Evolutionary conservation across 176 grass and related monocot genomes (phyloP), one percentile per base, ranked within the genome.

Genomic region (Areca catechu): DNA sequence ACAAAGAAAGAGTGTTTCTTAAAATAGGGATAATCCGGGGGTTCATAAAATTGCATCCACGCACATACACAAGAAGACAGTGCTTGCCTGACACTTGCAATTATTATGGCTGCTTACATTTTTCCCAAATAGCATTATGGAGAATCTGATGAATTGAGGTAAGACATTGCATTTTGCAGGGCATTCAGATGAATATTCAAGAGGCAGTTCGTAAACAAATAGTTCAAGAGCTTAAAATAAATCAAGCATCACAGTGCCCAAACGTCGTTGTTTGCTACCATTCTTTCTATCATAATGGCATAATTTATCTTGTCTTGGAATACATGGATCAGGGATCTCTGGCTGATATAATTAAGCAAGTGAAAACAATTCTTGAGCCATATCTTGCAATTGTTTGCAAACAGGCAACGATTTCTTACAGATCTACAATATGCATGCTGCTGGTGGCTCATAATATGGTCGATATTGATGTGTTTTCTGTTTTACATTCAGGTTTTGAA

Each of bases 211-310:
- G 92, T 50, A 91, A 85, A 74, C 92, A 97, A 80, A 97, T 97
- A 66, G 92, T 97, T 53, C 92, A 97, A 74, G 86, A 97, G 67
- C 86, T 97, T 23, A 97, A 97, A 91, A 97, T 97, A 82, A 97
- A 97, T 76, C 81, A 85, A 79, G 92, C 80, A 64, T 71, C 86
- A 51, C 78, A 77, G 80, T 82, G 66, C 54, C 74, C 92, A 4
- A 67, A 85, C 67, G 69, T 91, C 37, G 92, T 97, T 70, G 69
- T 83, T 68, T 97, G 92, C 25, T 85, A 91, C 60, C 83, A 97
- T 74, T 88, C 86, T 47, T 97, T 97, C 68, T 97, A 97, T 65
- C 92, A 88, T 61, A 97, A 97, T 63, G 92, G 92, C 65, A 83
- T 97, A 48, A 97, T 97, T 79, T 97, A 79, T 79, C 92, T 97